Evolutionary conservation across 2,329 filamentous ascomycete genomes (phyloP).

Genomic region (Colletotrichum orbiculare): DNA sequence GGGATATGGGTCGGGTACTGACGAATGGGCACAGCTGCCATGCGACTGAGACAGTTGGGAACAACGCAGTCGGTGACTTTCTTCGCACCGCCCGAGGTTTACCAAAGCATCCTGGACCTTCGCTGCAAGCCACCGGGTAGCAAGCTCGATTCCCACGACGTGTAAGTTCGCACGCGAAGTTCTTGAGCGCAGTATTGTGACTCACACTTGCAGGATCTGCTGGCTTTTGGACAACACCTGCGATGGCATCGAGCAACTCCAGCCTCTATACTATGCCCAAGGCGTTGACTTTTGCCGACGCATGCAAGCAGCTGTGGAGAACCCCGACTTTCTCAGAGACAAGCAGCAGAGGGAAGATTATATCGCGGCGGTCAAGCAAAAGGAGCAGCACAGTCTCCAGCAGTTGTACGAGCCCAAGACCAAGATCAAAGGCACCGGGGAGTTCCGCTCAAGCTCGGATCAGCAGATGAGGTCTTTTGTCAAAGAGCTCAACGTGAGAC

Average conservation of each 20-base stretch:
- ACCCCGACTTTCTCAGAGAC: constrained; percentile 54
- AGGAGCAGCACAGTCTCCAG: constrained; percentile 67
- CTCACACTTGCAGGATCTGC: constrained; percentile 28
- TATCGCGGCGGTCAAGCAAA: constrained; percentile 57
- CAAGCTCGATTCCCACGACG: constrained; percentile 58
- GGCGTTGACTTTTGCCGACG: constrained; percentile 70
- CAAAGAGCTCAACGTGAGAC: constrained; percentile 47
- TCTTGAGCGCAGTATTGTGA: too few relatives aligned
- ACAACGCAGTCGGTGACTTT: constrained; percentile 67
- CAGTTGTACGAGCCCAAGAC: constrained; percentile 62
- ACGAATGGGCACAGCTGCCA: constrained; percentile 60
- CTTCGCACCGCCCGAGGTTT: constrained; percentile 68
- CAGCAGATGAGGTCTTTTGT: constrained; percentile 41
- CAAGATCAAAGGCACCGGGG: constrained; percentile 39
- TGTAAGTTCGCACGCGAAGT: constrained; percentile 43
- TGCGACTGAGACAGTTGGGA: constrained; percentile 70
- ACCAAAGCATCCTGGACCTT: constrained; percentile 68
- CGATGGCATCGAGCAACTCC: constrained; percentile 66
- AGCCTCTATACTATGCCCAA: constrained; percentile 68
- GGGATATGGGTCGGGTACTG: not conserved
- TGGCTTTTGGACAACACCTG: constrained; percentile 77
- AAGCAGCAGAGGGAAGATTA: constrained; percentile 46
- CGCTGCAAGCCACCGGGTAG: constrained; percentile 43
- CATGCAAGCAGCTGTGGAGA: constrained; percentile 57
- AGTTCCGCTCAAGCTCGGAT: constrained; percentile 21